Evolutionary conservation across 75 land plant species (phyloP).

Genomic region (Sequoiadendron giganteum): DNA sequence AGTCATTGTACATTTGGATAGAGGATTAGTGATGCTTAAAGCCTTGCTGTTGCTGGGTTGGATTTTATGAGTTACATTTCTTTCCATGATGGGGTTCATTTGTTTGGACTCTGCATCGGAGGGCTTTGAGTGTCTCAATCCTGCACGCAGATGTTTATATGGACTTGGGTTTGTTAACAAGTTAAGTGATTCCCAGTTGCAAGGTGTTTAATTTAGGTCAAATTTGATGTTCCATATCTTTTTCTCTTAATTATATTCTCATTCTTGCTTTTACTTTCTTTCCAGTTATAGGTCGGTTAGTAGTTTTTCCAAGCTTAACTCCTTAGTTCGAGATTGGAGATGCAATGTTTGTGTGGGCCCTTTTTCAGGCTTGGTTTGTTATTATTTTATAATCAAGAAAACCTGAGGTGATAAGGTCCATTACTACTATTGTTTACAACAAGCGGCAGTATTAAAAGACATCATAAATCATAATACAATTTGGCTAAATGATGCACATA

Average conservation of each 20-base stretch:
- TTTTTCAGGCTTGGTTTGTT: not conserved
- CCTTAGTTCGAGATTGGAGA: not conserved
- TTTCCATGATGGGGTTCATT: not conserved
- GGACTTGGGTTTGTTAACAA: not conserved
- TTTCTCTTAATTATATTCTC: not conserved
- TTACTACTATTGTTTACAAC: not conserved
- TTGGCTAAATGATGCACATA: not conserved
- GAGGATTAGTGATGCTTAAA: not conserved
- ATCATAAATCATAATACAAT: not conserved
- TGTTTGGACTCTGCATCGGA: not conserved
- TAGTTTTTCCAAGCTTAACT: not conserved
- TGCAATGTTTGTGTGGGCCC: not conserved
- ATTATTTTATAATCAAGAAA: not conserved
- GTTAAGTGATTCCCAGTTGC: not conserved
- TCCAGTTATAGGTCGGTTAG: not conserved
- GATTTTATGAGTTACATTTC: not conserved
- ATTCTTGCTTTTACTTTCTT: not conserved
- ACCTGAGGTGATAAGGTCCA: not conserved
- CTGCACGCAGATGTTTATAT: not conserved
- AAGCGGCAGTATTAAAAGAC: not conserved
- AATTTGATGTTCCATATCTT: not conserved
- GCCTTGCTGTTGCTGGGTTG: not conserved
- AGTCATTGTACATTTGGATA: not conserved
- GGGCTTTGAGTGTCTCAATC: not conserved
- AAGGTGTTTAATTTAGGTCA: not conserved